Evolutionary conservation across 2,329 filamentous ascomycete species (phyloP).

Genomic region (Rhinocladiella similis): DNA sequence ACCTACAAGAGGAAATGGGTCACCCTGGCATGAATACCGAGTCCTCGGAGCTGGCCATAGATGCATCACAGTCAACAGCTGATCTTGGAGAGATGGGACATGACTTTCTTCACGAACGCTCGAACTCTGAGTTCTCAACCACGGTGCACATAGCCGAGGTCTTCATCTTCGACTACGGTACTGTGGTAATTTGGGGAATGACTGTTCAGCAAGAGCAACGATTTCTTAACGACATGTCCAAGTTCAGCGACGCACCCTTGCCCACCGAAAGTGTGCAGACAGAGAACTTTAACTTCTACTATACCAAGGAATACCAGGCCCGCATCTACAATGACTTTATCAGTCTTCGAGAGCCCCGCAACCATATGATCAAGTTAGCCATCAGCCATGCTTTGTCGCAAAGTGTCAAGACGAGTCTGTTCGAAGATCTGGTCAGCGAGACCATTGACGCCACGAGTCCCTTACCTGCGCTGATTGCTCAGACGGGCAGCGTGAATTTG

Average conservation of each 20-base stretch:
- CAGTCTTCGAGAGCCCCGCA: conserved; percentile 85
- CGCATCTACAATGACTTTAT: conserved; percentile 99
- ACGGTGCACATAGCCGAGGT: conserved; percentile 89
- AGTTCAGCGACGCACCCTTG: conserved; percentile 90
- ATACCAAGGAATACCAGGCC: conserved; percentile 95
- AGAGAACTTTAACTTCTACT: conserved; percentile 99
- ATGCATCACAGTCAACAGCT: conserved; percentile 16
- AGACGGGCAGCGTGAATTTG: conserved; percentile 88
- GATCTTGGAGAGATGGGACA: conserved; percentile 19
- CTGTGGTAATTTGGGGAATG: conserved; percentile 99
- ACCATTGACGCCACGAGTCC: conserved; percentile 93
- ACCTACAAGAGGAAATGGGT: conserved; percentile 52
- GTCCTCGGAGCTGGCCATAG: conserved; percentile 15
- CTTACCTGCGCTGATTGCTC: conserved; percentile 86
- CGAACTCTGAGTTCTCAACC: conserved; percentile 70
- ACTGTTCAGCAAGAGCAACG: conserved; percentile 81
- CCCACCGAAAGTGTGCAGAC: conserved; percentile 86
- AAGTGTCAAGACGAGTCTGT: conserved; percentile 95
- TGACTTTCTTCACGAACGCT: conserved; percentile 41
- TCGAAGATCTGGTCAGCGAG: conserved; percentile 91
- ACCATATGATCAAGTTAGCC: conserved; percentile 97
- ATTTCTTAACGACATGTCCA: conserved; percentile 89
- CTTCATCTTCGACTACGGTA: conserved; percentile 96
- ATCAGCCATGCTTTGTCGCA: conserved; percentile 96
- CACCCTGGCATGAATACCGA: conserved; percentile 27